These are phyloP conservation scores for Colletotrichum musae DNA, from an alignment of 2,329 filamentous ascomycete genomes.

Conservation along the genomic window DNA sequence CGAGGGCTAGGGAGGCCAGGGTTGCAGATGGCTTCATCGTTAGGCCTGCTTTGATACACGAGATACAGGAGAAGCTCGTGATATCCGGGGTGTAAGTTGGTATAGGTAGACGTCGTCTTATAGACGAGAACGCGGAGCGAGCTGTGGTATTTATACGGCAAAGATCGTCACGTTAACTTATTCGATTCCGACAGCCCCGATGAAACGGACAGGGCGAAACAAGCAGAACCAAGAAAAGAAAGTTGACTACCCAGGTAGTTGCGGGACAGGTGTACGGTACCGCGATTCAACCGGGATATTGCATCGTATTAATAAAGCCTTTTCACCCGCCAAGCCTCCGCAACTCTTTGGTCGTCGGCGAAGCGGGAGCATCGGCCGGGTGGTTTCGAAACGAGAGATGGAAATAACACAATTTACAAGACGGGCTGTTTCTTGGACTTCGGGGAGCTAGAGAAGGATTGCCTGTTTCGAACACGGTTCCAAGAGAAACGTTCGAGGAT, in stretches of 20 bases:
- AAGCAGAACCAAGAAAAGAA: not conserved
- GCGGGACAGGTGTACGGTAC: not conserved
- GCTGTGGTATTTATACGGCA: rapidly evolving
- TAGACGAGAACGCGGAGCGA: not conserved
- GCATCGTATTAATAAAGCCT: slow-evolving; percentile 14
- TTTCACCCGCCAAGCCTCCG: not conserved
- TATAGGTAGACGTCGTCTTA: not conserved
- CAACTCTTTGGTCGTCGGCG: not conserved
- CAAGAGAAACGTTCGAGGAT: too few relatives aligned
- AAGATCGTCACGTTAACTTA: not conserved
- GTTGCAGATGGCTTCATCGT: not conserved
- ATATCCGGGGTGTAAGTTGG: too few relatives aligned
- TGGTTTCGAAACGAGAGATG: not conserved
- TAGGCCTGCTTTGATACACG: too few relatives aligned
- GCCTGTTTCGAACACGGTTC: not conserved
- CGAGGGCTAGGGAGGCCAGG: not conserved
- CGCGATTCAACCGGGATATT: slow-evolving; percentile 4
- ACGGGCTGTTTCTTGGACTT: not conserved
- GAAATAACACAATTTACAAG: not conserved
- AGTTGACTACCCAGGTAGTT: too few relatives aligned
- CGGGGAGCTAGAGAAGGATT: not conserved
- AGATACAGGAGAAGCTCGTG: not conserved
- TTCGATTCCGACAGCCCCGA: not conserved
- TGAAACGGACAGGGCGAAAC: too few relatives aligned
- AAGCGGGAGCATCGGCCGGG: not conserved